Base-by-base conservation (phyloP, 2,329 filamentous ascomycete genomes). In the Mollisiaceae sp. region DNA sequence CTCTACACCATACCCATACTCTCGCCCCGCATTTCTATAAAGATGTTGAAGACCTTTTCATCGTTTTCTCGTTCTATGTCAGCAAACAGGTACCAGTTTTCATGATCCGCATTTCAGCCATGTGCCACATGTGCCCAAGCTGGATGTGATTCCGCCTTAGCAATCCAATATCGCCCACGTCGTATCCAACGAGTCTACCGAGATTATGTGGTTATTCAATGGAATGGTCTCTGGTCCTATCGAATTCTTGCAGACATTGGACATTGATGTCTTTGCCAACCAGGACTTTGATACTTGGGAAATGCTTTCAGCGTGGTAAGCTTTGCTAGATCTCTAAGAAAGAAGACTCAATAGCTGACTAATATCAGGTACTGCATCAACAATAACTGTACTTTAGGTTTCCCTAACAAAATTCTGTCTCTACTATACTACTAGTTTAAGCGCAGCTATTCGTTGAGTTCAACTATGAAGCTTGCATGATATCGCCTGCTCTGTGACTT, bases 351-450 rank as follows among this genome's bases (percentile, higher is more conserved):
- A 15, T 20, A 15, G 39, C 57, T 64, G 11, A 64, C 11, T 3
- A 5, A 11, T 14, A 9, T 14, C 8, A 64, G 62, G 62, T 43
- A 27, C n/a, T 59, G 63, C 9, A 62, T 59, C 22, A 54, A 41
- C 14, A 65, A 65, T 32, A 65, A 65, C 36, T 52, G 55, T 43
- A 54, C 36, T 22, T 27, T 18, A 4, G 43, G 32, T n/a, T 61
- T 62, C 32, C 56, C 62, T 11, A 60, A 58, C 22, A 38, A 22
- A 9, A 32, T 36, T 18, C 5, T 65, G 22, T 47, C 41, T 8
- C 63, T 59, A 12, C 35, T 27, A 9, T 62, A 65, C 41, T 58
- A 54, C 41, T 62, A 55, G 59, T 65, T 65, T 45, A 65, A 65
- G 36, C 63, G 62, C 54, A 62, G 59, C 45, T 65, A 59, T 27